A percentile compares a stretch with the other conserved stretches of the same genome.
phyloP scores from a whole-genome alignment of 345 rosid genomes.

The Eucalyptus globulus region DNA sequence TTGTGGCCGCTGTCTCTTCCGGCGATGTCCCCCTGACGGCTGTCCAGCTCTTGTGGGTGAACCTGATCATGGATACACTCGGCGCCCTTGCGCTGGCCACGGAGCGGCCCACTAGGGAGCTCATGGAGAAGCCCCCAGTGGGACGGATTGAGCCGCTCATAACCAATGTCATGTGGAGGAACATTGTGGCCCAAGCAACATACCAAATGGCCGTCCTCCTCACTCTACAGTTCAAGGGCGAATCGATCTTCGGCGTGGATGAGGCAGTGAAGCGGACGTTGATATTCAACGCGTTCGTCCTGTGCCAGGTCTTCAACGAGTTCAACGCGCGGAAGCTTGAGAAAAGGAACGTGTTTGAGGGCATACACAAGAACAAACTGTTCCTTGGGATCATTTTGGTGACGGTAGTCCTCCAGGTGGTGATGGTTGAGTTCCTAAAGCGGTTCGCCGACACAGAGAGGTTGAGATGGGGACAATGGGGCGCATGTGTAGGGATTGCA shows the following conservation, averaged over 20 bases:
- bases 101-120: slow-evolving; percentile 46
- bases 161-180: slow-evolving; percentile 76
- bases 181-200: slow-evolving; percentile 49
- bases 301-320: slow-evolving; percentile 70
- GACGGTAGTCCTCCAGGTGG: slow-evolving; percentile 46
- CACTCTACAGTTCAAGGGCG: slow-evolving; percentile 52
- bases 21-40: slow-evolving; percentile 71
- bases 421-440: slow-evolving; percentile 68
- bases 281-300: slow-evolving; percentile 57
- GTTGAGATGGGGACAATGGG: slow-evolving; percentile 61
- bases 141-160: slow-evolving; percentile 56
- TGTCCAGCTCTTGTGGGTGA: slow-evolving; percentile 73
- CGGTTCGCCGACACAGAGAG: slow-evolving; percentile 61
- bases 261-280: slow-evolving; percentile 47
- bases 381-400: slow-evolving; percentile 43
- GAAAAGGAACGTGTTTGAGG: slow-evolving; percentile 61
- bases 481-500: slow-evolving; percentile 41
- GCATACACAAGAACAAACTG: slow-evolving; percentile 43
- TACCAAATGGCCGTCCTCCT: slow-evolving; percentile 51
- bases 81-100: slow-evolving; percentile 71
- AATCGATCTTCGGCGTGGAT: slow-evolving; percentile 31
- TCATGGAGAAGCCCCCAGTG: slow-evolving; percentile 47
- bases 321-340: slow-evolving; percentile 67
- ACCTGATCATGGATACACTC: slow-evolving; percentile 67
- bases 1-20: slow-evolving; percentile 63